Base-by-base conservation (phyloP, 140 eudicot species). In the Ambrosia hybrid region DNA sequence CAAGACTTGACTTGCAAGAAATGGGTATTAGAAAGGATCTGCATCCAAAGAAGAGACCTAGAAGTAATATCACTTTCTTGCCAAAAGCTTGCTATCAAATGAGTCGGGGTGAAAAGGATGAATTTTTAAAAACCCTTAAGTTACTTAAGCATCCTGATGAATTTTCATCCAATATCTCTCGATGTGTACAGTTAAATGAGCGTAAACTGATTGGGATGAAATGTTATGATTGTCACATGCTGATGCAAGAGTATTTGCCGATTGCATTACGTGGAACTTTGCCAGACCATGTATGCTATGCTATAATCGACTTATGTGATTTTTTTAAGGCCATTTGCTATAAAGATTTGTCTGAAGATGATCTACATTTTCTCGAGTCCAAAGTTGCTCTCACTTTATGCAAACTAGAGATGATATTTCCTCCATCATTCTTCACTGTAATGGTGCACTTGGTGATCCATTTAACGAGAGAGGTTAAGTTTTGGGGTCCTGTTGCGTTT, bases 241-340 rank as follows among this genome's bases (percentile, higher is more conserved):
- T 6, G 4, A 41, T 41, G 46, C 5, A 56, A 15, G 67, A 61
- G 46, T 61, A 34, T 34, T 34, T 61, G 9, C 67, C 71, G 8
- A 65, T 65, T 43, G 56, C 71, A 39, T 65, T 46, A 41, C 36
- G 71, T n/a, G 71, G 56, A n/a, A 14, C 55, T 65, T 65, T 46
- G 37, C 36, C 71, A 2, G 37, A 65, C 13, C 71, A 65, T 65
- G 55, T 65, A 14, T 14, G 55, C 71, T 62, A 55, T 2, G 53
- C 10, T 65, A 39, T 64, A 64, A 64, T 41, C 46, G 46, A 41
- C 5, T 41, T 41, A 41, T 41, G 46, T 41, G 46, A 41, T 21
- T 21, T 21, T 21, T 21, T 21, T 21, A 21, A 21, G 26, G 26
- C 26, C 26, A 21, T 21, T 21, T 41, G 46, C 46, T 41, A 41